Evolutionary conservation across 176 grass and related monocot genomes (phyloP).

Genomic region (Miscanthus lutarioriparius): DNA sequence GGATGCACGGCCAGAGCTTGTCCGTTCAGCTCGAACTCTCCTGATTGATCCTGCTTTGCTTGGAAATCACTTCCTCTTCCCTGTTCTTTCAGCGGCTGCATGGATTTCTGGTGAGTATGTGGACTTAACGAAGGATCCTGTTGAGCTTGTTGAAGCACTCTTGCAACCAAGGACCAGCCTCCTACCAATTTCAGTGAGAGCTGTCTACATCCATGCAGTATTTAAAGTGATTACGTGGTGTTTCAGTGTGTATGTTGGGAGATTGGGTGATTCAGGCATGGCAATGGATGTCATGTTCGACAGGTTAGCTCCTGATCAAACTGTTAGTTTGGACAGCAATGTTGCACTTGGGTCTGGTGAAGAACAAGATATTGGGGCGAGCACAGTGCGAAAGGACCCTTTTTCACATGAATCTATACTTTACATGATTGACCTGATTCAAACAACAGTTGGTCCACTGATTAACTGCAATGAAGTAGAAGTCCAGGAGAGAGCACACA

Average conservation of each 20-base stretch:
- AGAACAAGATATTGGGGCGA: constrained; percentile 11
- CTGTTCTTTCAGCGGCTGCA: constrained; percentile 74
- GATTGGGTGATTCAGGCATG: constrained; percentile 25
- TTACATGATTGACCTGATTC: constrained; percentile 69
- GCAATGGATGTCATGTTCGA: neutral
- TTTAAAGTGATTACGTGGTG: constrained; percentile 71
- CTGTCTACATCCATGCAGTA: constrained; percentile 76
- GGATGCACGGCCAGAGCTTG: constrained; percentile 76
- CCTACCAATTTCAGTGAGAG: constrained; percentile 64
- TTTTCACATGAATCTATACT: constrained; percentile 48
- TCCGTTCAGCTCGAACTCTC: constrained; percentile 59
- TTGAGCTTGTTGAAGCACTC: constrained; percentile 91
- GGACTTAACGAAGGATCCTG: constrained; percentile 62
- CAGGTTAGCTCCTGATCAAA: constrained; percentile 32
- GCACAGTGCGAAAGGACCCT: constrained; percentile 34
- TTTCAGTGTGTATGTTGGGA: constrained; percentile 56
- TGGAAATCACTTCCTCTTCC: constrained; percentile 71
- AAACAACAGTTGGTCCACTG: constrained; percentile 61
- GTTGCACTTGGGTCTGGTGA: constrained; percentile 24
- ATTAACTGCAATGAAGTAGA: constrained; percentile 76
- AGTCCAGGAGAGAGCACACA: constrained; percentile 77
- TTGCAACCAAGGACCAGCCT: constrained; percentile 83
- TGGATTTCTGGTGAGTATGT: constrained; percentile 89
- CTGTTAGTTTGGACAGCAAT: constrained; percentile 17
- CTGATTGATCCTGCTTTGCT: constrained; percentile 85